Evolutionary conservation across 2,329 filamentous ascomycete genomes (phyloP).

Genomic region (Scleromitrula shiraiana): DNA sequence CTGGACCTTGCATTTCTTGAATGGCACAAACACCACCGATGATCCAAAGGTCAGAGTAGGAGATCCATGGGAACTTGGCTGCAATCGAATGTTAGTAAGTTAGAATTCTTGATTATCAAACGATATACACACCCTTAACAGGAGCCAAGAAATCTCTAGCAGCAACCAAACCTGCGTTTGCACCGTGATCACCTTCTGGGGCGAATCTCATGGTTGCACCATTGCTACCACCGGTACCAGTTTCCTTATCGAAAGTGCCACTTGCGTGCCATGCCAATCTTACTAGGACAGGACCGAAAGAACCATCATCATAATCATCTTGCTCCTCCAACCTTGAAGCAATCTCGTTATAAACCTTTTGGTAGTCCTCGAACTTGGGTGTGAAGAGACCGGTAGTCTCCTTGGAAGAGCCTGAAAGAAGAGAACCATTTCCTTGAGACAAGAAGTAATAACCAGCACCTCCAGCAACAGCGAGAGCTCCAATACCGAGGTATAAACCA

Average conservation of each 20-base stretch:
- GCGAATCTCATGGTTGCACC: conserved; percentile 95
- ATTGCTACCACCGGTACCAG: conserved; percentile 86
- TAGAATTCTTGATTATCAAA: neutral
- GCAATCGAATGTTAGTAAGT: conserved; percentile 16
- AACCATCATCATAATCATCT: conserved; percentile 93
- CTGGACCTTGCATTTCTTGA: conserved; percentile 90
- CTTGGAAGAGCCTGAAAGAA: conserved; percentile 30
- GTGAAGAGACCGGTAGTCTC: conserved; percentile 50
- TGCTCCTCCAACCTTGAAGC: conserved; percentile 75
- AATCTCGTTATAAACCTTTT: conserved; percentile 88
- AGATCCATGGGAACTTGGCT: conserved; percentile 88
- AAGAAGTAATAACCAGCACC: conserved; percentile 62
- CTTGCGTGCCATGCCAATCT: conserved; percentile 91
- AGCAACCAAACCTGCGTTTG: conserved; percentile 80
- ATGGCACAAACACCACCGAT: conserved; percentile 76
- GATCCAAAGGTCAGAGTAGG: conserved; percentile 95
- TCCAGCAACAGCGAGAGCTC: conserved; percentile 49
- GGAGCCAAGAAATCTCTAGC: conserved; percentile 92
- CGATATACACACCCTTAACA: conserved; percentile 58
- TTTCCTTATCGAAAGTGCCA: conserved; percentile 85
- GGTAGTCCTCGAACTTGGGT: conserved; percentile 81
- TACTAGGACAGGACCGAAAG: conserved; percentile 85
- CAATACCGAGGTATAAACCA: conserved; percentile 50
- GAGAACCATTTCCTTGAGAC: conserved; percentile 42
- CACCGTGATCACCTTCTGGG: conserved; percentile 82